Conservation (phyloP, 352 stramenopile genomes). For the Pythium sp. region DNA sequence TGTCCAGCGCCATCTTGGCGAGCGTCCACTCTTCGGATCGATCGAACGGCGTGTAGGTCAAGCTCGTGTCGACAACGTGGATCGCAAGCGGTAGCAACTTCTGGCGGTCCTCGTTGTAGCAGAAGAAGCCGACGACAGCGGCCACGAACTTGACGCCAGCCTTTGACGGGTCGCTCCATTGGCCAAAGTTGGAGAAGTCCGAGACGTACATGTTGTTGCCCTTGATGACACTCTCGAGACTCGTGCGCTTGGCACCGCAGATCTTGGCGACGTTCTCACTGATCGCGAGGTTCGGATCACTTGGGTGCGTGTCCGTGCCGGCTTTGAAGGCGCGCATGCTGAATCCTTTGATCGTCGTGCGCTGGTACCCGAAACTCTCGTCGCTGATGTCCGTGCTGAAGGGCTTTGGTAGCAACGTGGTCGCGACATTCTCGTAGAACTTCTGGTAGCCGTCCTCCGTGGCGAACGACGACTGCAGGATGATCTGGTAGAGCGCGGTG, state of each 20-base stretch:
- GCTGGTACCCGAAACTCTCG: slow-evolving; percentile 36
- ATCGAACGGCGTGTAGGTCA: slow-evolving; percentile 54
- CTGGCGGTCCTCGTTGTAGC: slow-evolving; percentile 21
- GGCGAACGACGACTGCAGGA: slow-evolving; percentile 14
- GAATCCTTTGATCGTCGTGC: slow-evolving; percentile 45
- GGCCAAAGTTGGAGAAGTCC: slow-evolving; percentile 30
- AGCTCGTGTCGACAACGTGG: slow-evolving; percentile 28
- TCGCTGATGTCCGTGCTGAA: slow-evolving; percentile 35
- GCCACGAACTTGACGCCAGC: slow-evolving; percentile 36
- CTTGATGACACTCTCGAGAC: neutral
- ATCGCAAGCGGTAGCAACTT: slow-evolving; percentile 47
- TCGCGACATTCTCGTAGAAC: slow-evolving; percentile 8
- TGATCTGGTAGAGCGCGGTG: neutral
- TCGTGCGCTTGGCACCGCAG: slow-evolving; percentile 41
- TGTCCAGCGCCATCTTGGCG: slow-evolving; percentile 44
- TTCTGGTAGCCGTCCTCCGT: slow-evolving; percentile 8
- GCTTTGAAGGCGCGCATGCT: slow-evolving; percentile 22
- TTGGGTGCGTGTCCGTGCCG: slow-evolving; percentile 16
- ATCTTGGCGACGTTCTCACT: slow-evolving; percentile 25
- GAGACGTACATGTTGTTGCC: slow-evolving; percentile 32
- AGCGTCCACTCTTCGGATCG: slow-evolving; percentile 21
- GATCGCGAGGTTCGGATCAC: slow-evolving; percentile 24
- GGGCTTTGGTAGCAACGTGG: slow-evolving; percentile 5
- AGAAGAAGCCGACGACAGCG: slow-evolving; percentile 40
- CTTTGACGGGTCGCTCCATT: slow-evolving; percentile 26